Percentiles rank a stretch among this genome's conserved stretches.
Conservation (phyloP, 164 flowering plant species). For the Dillenia suffruticosa region DNA sequence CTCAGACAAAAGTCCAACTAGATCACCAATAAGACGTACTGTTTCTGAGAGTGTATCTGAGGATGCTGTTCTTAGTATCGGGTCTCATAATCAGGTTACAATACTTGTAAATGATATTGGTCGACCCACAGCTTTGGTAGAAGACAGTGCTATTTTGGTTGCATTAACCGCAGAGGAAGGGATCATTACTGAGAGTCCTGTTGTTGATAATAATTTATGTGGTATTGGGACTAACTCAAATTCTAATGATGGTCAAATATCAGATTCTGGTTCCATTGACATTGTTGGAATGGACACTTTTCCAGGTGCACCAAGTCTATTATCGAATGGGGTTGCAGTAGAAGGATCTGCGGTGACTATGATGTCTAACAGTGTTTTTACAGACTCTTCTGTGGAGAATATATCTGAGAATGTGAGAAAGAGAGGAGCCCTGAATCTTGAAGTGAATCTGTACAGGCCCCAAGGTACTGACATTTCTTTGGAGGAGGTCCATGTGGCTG, state of each 20-base stretch:
- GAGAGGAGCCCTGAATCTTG: slow-evolving; percentile 11
- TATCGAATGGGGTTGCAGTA: slow-evolving; percentile 3
- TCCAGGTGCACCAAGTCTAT: not conserved
- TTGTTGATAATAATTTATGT: not conserved
- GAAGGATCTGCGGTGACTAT: slow-evolving; percentile 11
- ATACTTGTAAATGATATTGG: no score
- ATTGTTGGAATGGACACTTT: not conserved
- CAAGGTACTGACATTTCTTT: not conserved
- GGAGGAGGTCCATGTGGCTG: slow-evolving; percentile 4
- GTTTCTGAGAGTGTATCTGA: no score
- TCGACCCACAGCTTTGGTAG: no score
- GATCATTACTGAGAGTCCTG: no score
- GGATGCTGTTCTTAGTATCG: no score
- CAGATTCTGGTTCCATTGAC: not conserved
- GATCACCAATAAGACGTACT: no score
- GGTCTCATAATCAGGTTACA: no score
- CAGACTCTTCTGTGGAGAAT: slow-evolving; percentile 3
- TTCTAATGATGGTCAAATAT: not conserved
- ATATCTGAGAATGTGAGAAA: slow-evolving; percentile 6
- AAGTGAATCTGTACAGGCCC: slow-evolving; percentile 11
- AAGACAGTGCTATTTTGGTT: not conserved
- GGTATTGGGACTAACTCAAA: not conserved
- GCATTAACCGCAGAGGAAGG: not conserved
- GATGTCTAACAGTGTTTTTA: not conserved
- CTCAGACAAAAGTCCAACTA: no score